Conservation (phyloP, 352 stramenopile species). For the Pythium aristosporum region DNA sequence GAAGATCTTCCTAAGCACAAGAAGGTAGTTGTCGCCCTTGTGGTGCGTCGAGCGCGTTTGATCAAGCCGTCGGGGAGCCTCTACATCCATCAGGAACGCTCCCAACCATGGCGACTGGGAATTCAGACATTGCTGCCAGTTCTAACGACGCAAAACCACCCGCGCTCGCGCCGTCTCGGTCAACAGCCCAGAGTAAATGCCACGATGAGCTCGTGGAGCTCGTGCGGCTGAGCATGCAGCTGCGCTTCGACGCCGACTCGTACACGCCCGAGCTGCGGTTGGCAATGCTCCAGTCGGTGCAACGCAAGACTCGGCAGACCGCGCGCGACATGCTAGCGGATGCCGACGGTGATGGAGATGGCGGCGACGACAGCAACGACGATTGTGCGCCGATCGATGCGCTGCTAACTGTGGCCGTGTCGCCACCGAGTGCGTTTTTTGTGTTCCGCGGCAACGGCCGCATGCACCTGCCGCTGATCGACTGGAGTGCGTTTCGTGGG, state of each 20-base stretch:
- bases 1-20: not conserved
- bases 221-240: slow-evolving; percentile 25
- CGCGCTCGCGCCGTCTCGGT: not conserved
- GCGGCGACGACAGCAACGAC: not conserved
- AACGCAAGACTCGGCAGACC: slow-evolving; percentile 14
- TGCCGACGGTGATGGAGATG: not conserved
- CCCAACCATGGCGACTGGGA: not conserved
- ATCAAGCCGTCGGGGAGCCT: slow-evolving; percentile 1
- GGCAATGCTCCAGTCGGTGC: slow-evolving; percentile 18
- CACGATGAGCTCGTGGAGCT: slow-evolving; percentile 15
- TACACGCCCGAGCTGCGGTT: not conserved
- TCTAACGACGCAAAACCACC: not conserved
- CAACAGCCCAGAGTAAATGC: not conserved
- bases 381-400: slow-evolving; percentile 9
- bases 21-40: not conserved
- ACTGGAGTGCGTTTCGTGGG: slow-evolving; percentile 76
- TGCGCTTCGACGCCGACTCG: slow-evolving; percentile 21
- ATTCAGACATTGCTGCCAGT: not conserved
- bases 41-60: not conserved
- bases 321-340: slow-evolving; percentile 20
- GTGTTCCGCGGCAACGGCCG: slow-evolving; percentile 53
- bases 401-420: slow-evolving; percentile 26
- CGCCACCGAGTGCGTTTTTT: slow-evolving; percentile 66
- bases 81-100: not conserved
- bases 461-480: slow-evolving; percentile 76